Base-by-base conservation (phyloP, 768 basidiomycete genomes). In the Coprinopsis marcescibilis region DNA sequence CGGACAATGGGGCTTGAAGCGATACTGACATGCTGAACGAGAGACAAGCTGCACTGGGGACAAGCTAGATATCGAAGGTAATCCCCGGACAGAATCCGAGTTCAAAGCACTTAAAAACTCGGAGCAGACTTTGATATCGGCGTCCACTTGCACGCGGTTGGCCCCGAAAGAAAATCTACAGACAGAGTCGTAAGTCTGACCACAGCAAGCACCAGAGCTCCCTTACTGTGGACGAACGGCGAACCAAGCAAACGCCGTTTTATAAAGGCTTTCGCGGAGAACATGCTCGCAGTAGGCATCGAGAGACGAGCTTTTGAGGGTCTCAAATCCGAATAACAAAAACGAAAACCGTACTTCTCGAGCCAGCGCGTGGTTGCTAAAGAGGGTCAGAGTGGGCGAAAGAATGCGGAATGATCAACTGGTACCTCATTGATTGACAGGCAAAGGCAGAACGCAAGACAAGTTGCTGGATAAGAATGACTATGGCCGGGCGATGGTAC, bases 111-210 rank as follows among this genome's bases (percentile, higher is more conserved):
- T 77, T 21, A 89, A 60, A 57, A 99, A 89, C 57, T 97, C 92
- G 14, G 81, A 80, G 5, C 98, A 66, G 1, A 95, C 73, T 62
- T 85, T 90, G 56, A 93, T 78, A 60, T 98, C 95, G 1, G 88
- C 82, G 52, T 87, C 83, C 15, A 97, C 71, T 65, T 97, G 93
- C 4, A 91, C 81, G 2, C 91, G 83, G 63, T 90, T 90, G 20
- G 89, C 87, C n/a, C 95, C 96, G 60, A 83, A 96, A 3, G 94
- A 85, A 94, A 95, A 98, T 56, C 94, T 97, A 56, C 1, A 19
- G 44, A 27, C 21, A n/a, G 48, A 20, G 44, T 23, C 52, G 32
- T 35, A 41, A 27, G 34, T n/a, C 20, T 43, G 25, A 23, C 21
- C 25, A 43, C n/a, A 43, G 24, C 5, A 15, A 17, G 43, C n/a